A percentile compares a stretch with the other conserved stretches of the same genome.
Conservation (phyloP, 2,329 filamentous ascomycete genomes). For the Tolypocladium sp. region DNA sequence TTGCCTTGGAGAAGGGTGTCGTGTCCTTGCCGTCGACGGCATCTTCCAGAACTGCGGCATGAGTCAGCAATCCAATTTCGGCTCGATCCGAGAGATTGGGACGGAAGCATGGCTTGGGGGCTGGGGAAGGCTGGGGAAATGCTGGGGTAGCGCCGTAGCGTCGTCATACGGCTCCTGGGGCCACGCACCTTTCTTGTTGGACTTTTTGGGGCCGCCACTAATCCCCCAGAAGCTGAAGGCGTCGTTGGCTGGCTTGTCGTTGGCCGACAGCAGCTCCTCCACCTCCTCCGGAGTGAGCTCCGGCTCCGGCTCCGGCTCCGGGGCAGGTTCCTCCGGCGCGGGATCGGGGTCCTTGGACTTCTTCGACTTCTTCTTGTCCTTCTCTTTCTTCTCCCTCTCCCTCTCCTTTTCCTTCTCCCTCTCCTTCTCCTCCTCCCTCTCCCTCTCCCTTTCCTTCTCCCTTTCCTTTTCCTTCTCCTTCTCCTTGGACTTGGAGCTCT, state of each 20-base stretch:
- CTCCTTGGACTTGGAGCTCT: slow-evolving; percentile 25
- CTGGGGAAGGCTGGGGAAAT: neutral
- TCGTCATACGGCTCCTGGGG: slow-evolving; percentile 9
- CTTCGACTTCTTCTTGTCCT: slow-evolving; percentile 12
- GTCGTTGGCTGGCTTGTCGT: slow-evolving; percentile 24
- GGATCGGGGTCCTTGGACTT: slow-evolving; percentile 10
- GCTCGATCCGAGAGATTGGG: slow-evolving; percentile 18
- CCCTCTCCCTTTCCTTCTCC: slow-evolving; percentile 10
- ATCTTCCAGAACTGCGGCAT: slow-evolving; percentile 36
- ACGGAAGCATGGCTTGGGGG: slow-evolving; percentile 1
- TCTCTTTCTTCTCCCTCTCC: slow-evolving; percentile 10
- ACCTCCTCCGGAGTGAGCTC: slow-evolving; percentile 32
- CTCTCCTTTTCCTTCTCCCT: slow-evolving; percentile 11
- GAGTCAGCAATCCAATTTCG: slow-evolving; percentile 43
- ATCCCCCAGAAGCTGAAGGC: slow-evolving; percentile 50
- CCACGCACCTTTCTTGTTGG: slow-evolving; percentile 27
- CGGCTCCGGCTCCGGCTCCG: slow-evolving; percentile 10
- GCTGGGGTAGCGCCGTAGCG: slow-evolving; percentile 5
- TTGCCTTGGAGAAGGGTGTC: slow-evolving; percentile 25
- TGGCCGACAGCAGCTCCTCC: slow-evolving; percentile 29
- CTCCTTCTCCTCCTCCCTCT: slow-evolving; percentile 15
- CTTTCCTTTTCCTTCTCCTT: slow-evolving; percentile 20
- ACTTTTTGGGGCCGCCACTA: slow-evolving; percentile 31
- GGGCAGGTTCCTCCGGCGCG: neutral
- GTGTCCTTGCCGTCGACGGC: slow-evolving; percentile 28